Conservation (phyloP, 352 stramenopile genomes). For the Phytophthora citrophthora region DNA sequence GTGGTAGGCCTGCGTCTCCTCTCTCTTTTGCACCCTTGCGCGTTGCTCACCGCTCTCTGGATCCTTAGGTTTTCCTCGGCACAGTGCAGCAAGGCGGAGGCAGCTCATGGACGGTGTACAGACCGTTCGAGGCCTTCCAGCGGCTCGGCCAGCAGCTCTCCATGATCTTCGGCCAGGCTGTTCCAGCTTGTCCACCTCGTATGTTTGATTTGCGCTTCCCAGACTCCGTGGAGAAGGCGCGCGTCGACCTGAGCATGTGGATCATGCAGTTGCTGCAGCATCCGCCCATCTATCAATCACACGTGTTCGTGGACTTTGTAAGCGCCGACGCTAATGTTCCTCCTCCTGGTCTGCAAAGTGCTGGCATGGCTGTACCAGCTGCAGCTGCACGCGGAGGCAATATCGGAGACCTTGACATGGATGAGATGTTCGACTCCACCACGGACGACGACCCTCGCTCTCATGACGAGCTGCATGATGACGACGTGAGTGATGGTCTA, state of each 20-base stretch:
- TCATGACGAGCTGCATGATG: conserved; percentile 57
- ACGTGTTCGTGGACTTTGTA: conserved; percentile 86
- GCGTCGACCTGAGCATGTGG: conserved; percentile 81
- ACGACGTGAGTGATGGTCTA: conserved; percentile 47
- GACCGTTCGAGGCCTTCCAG: conserved; percentile 78
- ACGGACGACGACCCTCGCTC: conserved; percentile 63
- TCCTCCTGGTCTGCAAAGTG: conserved; percentile 54
- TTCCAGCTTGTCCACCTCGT: conserved; percentile 62
- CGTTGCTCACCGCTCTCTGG: conserved; percentile 11
- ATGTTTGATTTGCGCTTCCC: conserved; percentile 70
- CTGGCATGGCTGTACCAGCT: conserved; percentile 3
- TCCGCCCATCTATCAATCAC: conserved; percentile 81
- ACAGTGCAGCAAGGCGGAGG: conserved; percentile 76
- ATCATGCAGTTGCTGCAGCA: conserved; percentile 83
- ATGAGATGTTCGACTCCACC: conserved; percentile 81
- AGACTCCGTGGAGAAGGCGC: conserved; percentile 75
- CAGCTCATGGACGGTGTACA: conserved; percentile 80
- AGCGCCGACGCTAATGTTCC: conserved; percentile 79
- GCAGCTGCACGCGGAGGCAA: conserved; percentile 36
- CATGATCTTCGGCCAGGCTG: conserved; percentile 71
- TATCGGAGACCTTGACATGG: conserved; percentile 85
- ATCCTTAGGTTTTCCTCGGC: conserved; percentile 69
- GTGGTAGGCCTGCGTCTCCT: conserved; percentile 40
- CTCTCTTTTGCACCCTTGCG: background rate
- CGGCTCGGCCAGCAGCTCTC: conserved; percentile 69